Evolutionary conservation across 2,329 filamentous ascomycete genomes (phyloP).

Genomic region (Trichoderma harzianum): DNA sequence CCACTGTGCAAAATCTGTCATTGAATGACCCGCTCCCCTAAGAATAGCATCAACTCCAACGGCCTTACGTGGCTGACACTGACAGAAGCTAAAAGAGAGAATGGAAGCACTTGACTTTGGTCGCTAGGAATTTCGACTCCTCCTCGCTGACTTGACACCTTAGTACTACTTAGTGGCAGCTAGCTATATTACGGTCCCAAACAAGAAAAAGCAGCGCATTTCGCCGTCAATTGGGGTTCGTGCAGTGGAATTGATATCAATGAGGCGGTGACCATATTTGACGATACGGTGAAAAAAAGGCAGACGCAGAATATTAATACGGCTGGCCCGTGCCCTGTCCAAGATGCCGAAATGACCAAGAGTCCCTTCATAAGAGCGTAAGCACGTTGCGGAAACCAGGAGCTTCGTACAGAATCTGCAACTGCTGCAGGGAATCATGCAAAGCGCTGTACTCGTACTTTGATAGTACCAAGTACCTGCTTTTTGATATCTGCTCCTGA

Average conservation of each 20-base stretch:
- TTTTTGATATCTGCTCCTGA: background rate
- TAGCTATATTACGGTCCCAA: background rate
- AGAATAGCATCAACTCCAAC: background rate
- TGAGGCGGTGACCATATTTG: background rate
- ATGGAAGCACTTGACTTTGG: background rate
- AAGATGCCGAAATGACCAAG: background rate
- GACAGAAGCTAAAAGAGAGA: background rate
- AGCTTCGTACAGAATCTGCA: background rate
- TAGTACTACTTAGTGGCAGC: background rate
- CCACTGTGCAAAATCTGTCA: background rate
- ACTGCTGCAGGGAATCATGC: conserved; percentile 1
- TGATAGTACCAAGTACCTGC: background rate
- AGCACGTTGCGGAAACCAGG: conserved; percentile 5
- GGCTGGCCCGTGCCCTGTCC: background rate
- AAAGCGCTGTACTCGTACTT: background rate
- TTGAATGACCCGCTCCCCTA: background rate
- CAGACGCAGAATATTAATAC: background rate
- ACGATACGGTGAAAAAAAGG: background rate
- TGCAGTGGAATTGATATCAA: background rate
- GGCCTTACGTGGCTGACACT: background rate
- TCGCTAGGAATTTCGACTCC: background rate
- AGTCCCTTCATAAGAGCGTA: conserved; percentile 4
- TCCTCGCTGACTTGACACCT: background rate
- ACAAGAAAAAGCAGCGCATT: background rate
- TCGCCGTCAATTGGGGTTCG: background rate